A percentile compares a stretch with the other conserved stretches of the same genome.
Conservation (phyloP, 2,329 filamentous ascomycete species). For the Colletotrichum brevisporum region DNA sequence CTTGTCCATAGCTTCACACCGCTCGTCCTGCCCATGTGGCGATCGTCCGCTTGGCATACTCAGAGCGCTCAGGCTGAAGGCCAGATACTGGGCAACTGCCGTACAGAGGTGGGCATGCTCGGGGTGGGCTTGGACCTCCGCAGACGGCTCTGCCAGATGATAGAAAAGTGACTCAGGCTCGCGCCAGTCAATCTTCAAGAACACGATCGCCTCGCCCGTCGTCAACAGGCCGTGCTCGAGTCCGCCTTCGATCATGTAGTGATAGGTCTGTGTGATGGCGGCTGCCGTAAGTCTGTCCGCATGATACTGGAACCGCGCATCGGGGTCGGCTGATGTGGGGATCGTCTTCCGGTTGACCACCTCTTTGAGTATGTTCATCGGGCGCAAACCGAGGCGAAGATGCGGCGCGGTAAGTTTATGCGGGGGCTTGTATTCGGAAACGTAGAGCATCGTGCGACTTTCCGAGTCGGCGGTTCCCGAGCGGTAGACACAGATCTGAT, state of each 20-base stretch:
- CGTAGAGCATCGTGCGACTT: slow-evolving; percentile 45
- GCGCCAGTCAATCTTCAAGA: slow-evolving; percentile 54
- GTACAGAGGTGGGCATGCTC: slow-evolving; percentile 43
- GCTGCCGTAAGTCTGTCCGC: slow-evolving; percentile 56
- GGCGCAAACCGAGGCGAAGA: slow-evolving; percentile 57
- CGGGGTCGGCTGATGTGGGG: slow-evolving; percentile 45
- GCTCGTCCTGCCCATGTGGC: slow-evolving; percentile 43
- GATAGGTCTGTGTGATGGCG: slow-evolving; percentile 62
- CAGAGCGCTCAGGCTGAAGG: slow-evolving; percentile 49
- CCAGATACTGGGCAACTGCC: slow-evolving; percentile 49
- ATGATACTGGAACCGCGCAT: slow-evolving; percentile 51
- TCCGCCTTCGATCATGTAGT: slow-evolving; percentile 63
- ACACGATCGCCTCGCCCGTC: slow-evolving; percentile 60
- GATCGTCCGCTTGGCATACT: slow-evolving; percentile 20
- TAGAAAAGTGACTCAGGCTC: slow-evolving; percentile 48
- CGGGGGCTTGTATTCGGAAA: slow-evolving; percentile 62
- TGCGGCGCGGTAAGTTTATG: slow-evolving; percentile 60
- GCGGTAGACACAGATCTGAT: slow-evolving; percentile 45
- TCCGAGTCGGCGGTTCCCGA: slow-evolving; percentile 25
- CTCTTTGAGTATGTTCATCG: slow-evolving; percentile 57
- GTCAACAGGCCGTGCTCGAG: slow-evolving; percentile 59
- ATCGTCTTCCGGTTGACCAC: slow-evolving; percentile 48
- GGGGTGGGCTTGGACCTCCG: slow-evolving; percentile 45
- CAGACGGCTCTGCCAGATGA: slow-evolving; percentile 48
- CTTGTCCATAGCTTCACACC: slow-evolving; percentile 17